Conservation (phyloP, 2,329 filamentous ascomycete species). For the Drechslerella stenobrocha region DNA sequence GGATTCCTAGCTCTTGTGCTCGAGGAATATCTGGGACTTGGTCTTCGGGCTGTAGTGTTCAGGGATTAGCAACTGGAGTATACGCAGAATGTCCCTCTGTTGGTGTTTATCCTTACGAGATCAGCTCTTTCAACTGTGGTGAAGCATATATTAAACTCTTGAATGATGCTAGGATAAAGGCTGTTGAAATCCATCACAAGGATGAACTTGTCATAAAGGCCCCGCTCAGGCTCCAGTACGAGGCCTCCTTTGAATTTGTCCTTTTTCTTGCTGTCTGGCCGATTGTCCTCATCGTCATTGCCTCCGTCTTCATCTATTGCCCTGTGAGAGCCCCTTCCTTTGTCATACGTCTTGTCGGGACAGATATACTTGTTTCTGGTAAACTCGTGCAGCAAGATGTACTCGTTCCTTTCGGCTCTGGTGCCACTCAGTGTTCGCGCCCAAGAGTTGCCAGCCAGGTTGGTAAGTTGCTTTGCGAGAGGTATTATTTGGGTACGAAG, state of each 20-base stretch:
- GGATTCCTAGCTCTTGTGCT: conserved; percentile 77
- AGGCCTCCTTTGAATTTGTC: conserved; percentile 99
- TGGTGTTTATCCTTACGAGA: conserved; percentile 62
- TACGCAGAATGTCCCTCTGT: background rate
- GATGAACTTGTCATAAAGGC: conserved; percentile 96
- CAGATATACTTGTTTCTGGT: conserved; percentile 97
- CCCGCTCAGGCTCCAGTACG: conserved; percentile 96
- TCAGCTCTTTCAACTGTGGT: conserved; percentile 84
- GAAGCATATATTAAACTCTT: conserved; percentile 99
- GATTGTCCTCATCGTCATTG: conserved; percentile 36
- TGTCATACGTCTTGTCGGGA: conserved; percentile 87
- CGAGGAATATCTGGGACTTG: conserved; percentile 82
- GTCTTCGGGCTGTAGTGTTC: conserved; percentile 69
- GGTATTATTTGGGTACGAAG: conserved; percentile 88
- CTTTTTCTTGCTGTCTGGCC: conserved; percentile 83
- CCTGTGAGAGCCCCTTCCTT: conserved; percentile 61
- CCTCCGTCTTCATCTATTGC: conserved; percentile 64
- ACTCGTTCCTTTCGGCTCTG: conserved; percentile 95
- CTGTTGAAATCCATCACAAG: conserved; percentile 99
- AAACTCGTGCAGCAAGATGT: conserved; percentile 97
- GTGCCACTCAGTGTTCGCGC: conserved; percentile 93
- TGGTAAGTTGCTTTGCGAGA: conserved; percentile 91
- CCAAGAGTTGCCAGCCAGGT: conserved; percentile 97
- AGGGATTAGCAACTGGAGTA: background rate
- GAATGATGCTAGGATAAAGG: conserved; percentile 96